A percentile compares a stretch with the other conserved stretches of the same genome.
Evolutionary conservation across 345 rosid genomes (phyloP).

Genomic region (Jatropha curcas): DNA sequence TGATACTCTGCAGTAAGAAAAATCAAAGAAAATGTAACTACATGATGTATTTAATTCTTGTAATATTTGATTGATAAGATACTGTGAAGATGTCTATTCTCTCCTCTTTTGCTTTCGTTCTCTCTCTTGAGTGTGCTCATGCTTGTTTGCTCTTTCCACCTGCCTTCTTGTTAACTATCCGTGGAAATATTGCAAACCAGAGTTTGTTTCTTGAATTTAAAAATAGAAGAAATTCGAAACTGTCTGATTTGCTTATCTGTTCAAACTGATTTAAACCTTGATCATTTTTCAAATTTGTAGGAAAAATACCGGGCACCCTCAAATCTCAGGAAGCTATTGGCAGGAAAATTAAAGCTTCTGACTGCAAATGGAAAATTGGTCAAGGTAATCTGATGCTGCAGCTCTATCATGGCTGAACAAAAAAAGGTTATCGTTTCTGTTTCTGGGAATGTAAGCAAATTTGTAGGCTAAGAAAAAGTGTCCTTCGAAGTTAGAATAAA

Average conservation of each 20-base stretch:
- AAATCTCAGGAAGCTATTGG: conserved; percentile 75
- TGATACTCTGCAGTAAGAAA: not conserved
- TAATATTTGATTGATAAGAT: not conserved
- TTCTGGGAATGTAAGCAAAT: not conserved
- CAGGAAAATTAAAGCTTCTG: conserved; percentile 72
- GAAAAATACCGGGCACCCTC: conserved; percentile 64
- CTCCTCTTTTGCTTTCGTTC: not conserved
- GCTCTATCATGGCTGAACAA: not conserved
- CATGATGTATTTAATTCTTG: not conserved
- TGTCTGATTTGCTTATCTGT: not conserved
- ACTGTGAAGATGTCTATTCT: not conserved
- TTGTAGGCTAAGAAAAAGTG: not conserved
- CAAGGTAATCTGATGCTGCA: conserved; percentile 50
- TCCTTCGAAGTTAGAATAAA: not conserved
- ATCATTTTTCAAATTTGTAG: conserved; percentile 43
- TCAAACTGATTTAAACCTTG: conserved; percentile 18
- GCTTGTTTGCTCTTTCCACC: not conserved
- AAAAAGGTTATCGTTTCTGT: not conserved
- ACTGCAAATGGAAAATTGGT: conserved; percentile 72
- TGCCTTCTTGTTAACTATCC: not conserved
- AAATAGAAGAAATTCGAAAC: conserved; percentile 3
- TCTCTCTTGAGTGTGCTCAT: not conserved
- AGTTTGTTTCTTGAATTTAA: conserved; percentile 2
- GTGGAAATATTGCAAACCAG: not conserved
- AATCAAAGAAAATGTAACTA: not conserved